Evolutionary conservation across 768 basidiomycete genomes (phyloP), one percentile per base, ranked within the genome.

Genomic region (Cystofilobasidium bisporidii): DNA sequence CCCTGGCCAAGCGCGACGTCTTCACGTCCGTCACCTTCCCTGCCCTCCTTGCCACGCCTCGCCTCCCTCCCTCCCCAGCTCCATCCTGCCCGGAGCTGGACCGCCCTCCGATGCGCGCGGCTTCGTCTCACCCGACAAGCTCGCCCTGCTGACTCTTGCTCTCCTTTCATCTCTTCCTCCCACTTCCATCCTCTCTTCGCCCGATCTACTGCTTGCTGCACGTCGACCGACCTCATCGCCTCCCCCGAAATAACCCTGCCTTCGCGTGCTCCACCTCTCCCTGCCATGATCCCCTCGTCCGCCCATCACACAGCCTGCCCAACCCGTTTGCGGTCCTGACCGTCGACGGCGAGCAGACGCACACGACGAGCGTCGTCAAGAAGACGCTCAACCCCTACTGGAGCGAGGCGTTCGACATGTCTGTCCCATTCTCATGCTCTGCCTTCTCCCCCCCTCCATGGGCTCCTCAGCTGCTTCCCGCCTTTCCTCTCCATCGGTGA

Each of bases 321-420:
- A 93, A 98, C 78, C 94, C 96, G 6, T 97, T 98, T 76, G 94
- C 96, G 8, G 92, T 99, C 74, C 88, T 99, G 77, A 97, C 94
- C 26, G 92, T 98, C 50, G 96, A 99, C 72, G 91, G 91, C 4
- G 92, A 96, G 77, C 93, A 97, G 78, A 98, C 93, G 0, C 88
- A 91, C 72, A 94, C 94, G 0, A 98, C 93, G 20, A 90, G 88
- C 65, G 94, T 94, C 38, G 96, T 98, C 75, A 97, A 91, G 82
- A 93, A 90, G 80, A 91, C 90, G 0, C 78, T 92, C 57, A 92
- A 91, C 78, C 89, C 92, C 0, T 93, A 94, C 78, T 96, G 92
- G 92, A 94, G 91, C 75, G 94, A 97, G 80, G 89, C 88, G 75
- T 98, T 99, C 77, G 94, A 98, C 75, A 87, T 99, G 93, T 94